These are phyloP conservation scores for Taphrina deformans DNA, from an alignment of 1,139 yeast species.

Conservation along the genomic window DNA sequence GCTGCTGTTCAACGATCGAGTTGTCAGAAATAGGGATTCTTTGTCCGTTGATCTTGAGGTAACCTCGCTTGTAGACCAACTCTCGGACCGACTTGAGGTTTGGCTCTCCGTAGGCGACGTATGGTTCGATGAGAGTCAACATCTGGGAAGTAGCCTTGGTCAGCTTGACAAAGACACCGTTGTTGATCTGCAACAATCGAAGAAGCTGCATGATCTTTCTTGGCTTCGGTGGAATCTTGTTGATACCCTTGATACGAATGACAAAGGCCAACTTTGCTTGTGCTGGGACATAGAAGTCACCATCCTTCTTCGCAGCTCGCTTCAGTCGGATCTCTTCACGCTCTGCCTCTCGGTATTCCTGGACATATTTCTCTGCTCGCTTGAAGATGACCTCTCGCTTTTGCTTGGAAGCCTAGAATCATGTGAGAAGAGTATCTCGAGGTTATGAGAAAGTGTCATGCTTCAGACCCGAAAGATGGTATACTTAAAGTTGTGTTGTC, in stretches of 20 bases:
- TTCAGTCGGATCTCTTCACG: conserved; percentile 87
- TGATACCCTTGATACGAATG: conserved; percentile 99
- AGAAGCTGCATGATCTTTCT: conserved; percentile 98
- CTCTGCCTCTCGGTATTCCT: conserved; percentile 95
- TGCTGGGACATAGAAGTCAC: conserved; percentile 96
- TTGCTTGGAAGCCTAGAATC: conserved; percentile 44
- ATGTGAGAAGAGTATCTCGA: background rate
- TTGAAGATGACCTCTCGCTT: conserved; percentile 94
- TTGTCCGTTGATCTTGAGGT: conserved; percentile 99
- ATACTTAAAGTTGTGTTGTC: conserved; percentile 46
- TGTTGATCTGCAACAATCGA: conserved; percentile 96
- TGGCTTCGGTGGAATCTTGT: conserved; percentile 99
- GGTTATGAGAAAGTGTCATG: conserved; percentile 27
- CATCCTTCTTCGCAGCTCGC: conserved; percentile 95
- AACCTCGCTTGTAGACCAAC: conserved; percentile 99
- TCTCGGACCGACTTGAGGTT: conserved; percentile 92
- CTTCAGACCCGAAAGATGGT: conserved; percentile 97
- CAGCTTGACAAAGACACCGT: conserved; percentile 96
- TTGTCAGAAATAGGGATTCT: conserved; percentile 94
- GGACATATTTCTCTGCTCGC: conserved; percentile 97
- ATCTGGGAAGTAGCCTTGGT: conserved; percentile 98
- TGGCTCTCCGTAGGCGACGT: conserved; percentile 99
- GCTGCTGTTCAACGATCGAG: conserved; percentile 85
- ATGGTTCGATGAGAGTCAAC: conserved; percentile 97
- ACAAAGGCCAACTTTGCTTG: conserved; percentile 95